Percentiles rank a stretch among this genome's conserved stretches.
phyloP scores from a whole-genome alignment of 2,329 filamentous ascomycete species.

The Cladosporium colombiae region DNA sequence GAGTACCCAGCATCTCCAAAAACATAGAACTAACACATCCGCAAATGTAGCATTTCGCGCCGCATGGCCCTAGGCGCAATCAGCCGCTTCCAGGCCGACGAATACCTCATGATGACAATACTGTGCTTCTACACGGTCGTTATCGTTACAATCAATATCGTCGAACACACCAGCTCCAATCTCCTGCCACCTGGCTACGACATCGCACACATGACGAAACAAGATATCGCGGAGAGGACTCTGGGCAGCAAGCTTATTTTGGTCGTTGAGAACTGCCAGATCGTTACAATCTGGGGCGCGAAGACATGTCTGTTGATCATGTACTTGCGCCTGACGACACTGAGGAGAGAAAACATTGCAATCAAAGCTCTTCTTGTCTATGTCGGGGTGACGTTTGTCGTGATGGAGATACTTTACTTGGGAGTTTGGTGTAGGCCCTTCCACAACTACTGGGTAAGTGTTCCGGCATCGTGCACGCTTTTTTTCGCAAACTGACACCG shows the following conservation, averaged over 20 bases:
- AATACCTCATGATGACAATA: slow-evolving; percentile 59
- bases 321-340: slow-evolving; percentile 41
- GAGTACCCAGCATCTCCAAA: background rate
- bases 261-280: slow-evolving; percentile 43
- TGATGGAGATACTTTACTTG: slow-evolving; percentile 45
- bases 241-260: slow-evolving; percentile 43
- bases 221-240: slow-evolving; percentile 30
- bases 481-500: background rate
- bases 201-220: slow-evolving; percentile 40
- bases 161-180: slow-evolving; percentile 44
- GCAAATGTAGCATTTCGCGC: slow-evolving; percentile 43
- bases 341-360: slow-evolving; percentile 38
- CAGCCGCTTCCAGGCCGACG: slow-evolving; percentile 55
- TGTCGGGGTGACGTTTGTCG: slow-evolving; percentile 37
- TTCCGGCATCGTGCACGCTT: background rate
- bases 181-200: slow-evolving; percentile 49
- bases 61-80: slow-evolving; percentile 49
- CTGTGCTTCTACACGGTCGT: slow-evolving; percentile 52
- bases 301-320: slow-evolving; percentile 42
- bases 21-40: slow-evolving; percentile 6
- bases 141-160: slow-evolving; percentile 51
- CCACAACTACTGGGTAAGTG: slow-evolving; percentile 39
- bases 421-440: slow-evolving; percentile 45
- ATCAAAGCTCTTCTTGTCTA: slow-evolving; percentile 40
- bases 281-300: slow-evolving; percentile 41